Evolutionary conservation across 306 rosid genomes (phyloP).

Genomic region (Cicer yamashitae): DNA sequence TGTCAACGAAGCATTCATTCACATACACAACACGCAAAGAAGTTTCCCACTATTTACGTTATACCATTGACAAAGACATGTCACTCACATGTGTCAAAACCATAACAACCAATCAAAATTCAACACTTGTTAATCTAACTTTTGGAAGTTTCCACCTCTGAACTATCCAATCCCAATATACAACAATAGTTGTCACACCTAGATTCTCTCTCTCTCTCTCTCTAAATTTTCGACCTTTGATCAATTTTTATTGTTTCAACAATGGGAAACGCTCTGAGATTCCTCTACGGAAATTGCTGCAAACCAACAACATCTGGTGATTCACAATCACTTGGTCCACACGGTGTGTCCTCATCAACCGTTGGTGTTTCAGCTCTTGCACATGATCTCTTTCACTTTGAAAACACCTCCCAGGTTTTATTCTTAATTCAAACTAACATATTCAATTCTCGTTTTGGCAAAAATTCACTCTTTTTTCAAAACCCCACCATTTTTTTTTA

Average conservation of each 20-base stretch:
- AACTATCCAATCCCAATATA: neutral
- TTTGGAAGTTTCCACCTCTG: too few relatives aligned
- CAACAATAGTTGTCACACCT: neutral
- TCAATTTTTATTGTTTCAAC: slow-evolving; percentile 8
- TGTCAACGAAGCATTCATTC: neutral
- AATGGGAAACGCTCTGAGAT: slow-evolving; percentile 74
- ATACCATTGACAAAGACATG: slow-evolving; percentile 37
- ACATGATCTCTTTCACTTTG: slow-evolving; percentile 77
- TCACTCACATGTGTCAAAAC: too few relatives aligned
- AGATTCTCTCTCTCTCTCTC: slow-evolving; percentile 21
- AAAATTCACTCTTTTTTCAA: neutral
- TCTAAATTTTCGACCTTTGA: slow-evolving; percentile 24
- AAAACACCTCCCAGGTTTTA: slow-evolving; percentile 78
- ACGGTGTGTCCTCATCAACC: slow-evolving; percentile 62
- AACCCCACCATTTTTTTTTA: neutral
- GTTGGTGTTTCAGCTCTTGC: slow-evolving; percentile 78
- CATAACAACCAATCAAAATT: neutral
- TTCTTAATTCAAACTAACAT: neutral
- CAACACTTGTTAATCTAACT: slow-evolving; percentile 14
- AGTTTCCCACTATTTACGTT: slow-evolving; percentile 23
- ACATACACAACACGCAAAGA: neutral
- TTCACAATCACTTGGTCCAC: slow-evolving; percentile 56
- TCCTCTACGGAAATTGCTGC: slow-evolving; percentile 57
- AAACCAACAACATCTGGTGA: slow-evolving; percentile 58
- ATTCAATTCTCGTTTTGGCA: neutral